Evolutionary conservation across 768 basidiomycete species (phyloP).

Genomic region (Albatrellus ellisii): DNA sequence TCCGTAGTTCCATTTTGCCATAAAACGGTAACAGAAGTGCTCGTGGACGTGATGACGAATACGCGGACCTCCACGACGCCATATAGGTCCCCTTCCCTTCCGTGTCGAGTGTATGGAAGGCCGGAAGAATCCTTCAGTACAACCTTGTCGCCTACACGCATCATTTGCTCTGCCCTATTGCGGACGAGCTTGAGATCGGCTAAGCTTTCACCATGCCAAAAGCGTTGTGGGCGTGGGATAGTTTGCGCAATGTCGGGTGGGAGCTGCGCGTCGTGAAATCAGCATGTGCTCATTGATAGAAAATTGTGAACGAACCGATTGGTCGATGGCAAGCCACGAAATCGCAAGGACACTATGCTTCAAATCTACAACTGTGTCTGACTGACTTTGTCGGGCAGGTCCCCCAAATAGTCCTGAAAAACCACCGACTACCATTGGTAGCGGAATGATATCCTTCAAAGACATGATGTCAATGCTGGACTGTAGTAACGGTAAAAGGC

Average conservation of each 20-base stretch:
- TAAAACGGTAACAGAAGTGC: constrained; percentile 54
- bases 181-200: constrained; percentile 50
- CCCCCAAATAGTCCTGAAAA: constrained; percentile 34
- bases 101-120: constrained; percentile 48
- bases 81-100: constrained; percentile 30
- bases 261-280: constrained; percentile 38
- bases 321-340: constrained; percentile 81
- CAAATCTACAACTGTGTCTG: constrained; percentile 58
- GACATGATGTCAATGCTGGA: constrained; percentile 6
- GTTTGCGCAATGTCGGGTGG: constrained; percentile 37
- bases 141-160: constrained; percentile 67
- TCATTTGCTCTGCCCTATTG: constrained; percentile 43
- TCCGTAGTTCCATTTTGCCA: constrained; percentile 84
- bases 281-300: neutral
- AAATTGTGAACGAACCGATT: constrained; percentile 39
- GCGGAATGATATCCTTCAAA: constrained; percentile 52
- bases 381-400: constrained; percentile 26
- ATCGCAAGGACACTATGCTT: constrained; percentile 70
- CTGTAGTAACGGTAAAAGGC: neutral
- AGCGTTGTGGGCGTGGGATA: constrained; percentile 53
- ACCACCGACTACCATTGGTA: constrained; percentile 31
- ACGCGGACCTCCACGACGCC: constrained; percentile 39
- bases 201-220: constrained; percentile 62
- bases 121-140: constrained; percentile 35
- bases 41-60: constrained; percentile 55